Percentiles rank a stretch among this genome's conserved stretches.
Conservation (phyloP, 2,329 filamentous ascomycete genomes). For the Monilinia polystroma region DNA sequence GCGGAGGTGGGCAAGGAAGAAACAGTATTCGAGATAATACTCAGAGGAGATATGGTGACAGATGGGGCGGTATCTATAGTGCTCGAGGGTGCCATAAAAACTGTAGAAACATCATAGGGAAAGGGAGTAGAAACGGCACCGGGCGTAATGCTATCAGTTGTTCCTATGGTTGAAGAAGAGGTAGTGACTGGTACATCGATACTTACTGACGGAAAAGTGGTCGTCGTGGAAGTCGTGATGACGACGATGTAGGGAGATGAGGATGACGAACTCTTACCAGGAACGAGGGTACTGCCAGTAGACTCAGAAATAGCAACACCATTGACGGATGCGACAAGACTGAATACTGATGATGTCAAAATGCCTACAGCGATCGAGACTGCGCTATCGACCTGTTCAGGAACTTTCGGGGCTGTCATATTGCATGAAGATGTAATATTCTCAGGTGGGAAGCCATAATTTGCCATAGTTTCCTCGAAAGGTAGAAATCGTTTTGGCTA, state of each 20-base stretch:
- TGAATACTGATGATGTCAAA: neutral
- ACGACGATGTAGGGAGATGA: neutral
- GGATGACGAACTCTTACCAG: neutral
- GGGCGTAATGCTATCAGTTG: neutral
- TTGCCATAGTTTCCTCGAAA: neutral
- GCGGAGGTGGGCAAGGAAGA: neutral
- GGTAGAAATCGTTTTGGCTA: slow-evolving; percentile 1
- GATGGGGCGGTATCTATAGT: neutral
- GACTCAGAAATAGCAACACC: neutral
- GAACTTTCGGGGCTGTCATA: neutral
- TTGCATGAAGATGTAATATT: neutral
- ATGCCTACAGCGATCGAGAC: slow-evolving; percentile 1
- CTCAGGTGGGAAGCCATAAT: neutral
- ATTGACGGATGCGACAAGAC: neutral
- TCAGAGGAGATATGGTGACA: neutral
- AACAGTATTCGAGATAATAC: neutral
- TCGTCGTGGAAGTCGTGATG: slow-evolving; percentile 1
- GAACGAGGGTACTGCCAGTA: neutral
- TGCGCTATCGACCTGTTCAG: neutral
- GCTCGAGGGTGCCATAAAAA: neutral
- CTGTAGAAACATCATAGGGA: neutral
- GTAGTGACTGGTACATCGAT: neutral
- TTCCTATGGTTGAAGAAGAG: neutral
- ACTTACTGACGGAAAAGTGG: neutral
- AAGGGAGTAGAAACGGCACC: neutral